These are phyloP conservation scores for Oryza glumipatula DNA, from an alignment of 176 grass and related monocot species.

Conservation along the genomic window DNA sequence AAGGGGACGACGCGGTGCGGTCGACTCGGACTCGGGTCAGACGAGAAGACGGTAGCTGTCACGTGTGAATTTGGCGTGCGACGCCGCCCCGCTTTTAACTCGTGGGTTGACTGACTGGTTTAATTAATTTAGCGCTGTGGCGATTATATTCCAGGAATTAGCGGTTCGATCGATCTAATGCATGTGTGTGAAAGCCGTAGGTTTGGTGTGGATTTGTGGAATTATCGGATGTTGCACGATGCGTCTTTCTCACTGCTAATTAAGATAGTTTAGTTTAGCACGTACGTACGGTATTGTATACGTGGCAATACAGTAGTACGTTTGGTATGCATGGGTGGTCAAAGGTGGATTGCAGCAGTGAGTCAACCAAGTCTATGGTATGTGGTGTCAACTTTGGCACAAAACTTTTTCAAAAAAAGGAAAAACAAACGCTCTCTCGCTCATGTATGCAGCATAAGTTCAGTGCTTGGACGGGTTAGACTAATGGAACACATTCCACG, in stretches of 20 bases:
- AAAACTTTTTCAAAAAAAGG: not conserved
- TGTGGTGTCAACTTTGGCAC: not conserved
- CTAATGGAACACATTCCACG: not conserved
- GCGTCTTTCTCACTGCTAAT: not conserved
- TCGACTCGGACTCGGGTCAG: constrained; percentile 7
- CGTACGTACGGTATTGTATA: too few species aligned
- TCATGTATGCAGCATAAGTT: not conserved
- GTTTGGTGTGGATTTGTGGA: not conserved
- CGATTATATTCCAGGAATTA: not conserved
- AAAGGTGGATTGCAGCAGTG: not conserved
- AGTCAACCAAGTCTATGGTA: not conserved
- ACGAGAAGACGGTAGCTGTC: not conserved
- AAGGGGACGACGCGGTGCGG: constrained; percentile 21
- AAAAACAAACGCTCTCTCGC: not conserved
- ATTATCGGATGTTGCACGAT: not conserved
- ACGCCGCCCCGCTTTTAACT: constrained; percentile 17
- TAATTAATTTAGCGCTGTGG: not conserved
- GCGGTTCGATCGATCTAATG: not conserved
- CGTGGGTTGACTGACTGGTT: constrained; percentile 34
- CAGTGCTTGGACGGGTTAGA: not conserved
- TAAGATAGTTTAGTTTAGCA: not conserved
- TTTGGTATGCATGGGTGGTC: not conserved
- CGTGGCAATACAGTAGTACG: too few species aligned
- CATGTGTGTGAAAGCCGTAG: not conserved
- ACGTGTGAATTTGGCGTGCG: constrained; percentile 37